Conservation (phyloP, 2,329 filamentous ascomycete species). For the Colletotrichum sojae region DNA sequence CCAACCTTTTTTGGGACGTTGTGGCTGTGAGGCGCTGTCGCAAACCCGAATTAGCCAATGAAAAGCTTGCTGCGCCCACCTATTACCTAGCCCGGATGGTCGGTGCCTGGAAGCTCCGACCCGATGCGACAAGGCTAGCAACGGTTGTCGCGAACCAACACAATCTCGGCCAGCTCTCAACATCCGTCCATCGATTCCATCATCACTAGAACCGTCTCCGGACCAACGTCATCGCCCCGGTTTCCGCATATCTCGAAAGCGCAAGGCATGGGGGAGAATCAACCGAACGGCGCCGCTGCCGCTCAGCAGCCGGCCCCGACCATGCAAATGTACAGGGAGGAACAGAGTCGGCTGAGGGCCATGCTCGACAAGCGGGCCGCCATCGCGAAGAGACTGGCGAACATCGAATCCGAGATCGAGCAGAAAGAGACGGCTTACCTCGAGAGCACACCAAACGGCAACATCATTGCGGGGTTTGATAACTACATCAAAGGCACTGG, state of each 20-base stretch:
- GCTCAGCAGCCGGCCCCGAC: slow-evolving; percentile 48
- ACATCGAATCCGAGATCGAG: slow-evolving; percentile 83
- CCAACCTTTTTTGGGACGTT: neutral
- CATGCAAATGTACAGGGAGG: slow-evolving; percentile 65
- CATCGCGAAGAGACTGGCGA: slow-evolving; percentile 53
- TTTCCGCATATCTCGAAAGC: neutral
- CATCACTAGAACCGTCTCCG: neutral
- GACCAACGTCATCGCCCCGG: neutral
- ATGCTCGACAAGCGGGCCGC: slow-evolving; percentile 57
- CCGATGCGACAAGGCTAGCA: slow-evolving; percentile 18
- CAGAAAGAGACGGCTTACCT: slow-evolving; percentile 90
- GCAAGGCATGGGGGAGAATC: slow-evolving; percentile 39
- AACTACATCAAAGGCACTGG: slow-evolving; percentile 94
- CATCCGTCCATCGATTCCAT: slow-evolving; percentile 25
- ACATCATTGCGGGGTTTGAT: slow-evolving; percentile 98
- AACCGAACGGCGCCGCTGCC: slow-evolving; percentile 36
- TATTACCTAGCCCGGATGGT: neutral
- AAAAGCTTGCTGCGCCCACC: neutral
- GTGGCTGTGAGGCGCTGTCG: neutral
- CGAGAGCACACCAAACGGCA: slow-evolving; percentile 89
- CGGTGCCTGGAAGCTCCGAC: slow-evolving; percentile 24
- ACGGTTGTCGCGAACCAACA: slow-evolving; percentile 4
- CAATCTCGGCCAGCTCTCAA: slow-evolving; percentile 11
- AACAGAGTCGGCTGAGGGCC: slow-evolving; percentile 63
- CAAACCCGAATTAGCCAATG: slow-evolving; percentile 7